Base-by-base conservation (phyloP, 2,329 filamentous ascomycete genomes). In the Epichloe gansuensis region DNA sequence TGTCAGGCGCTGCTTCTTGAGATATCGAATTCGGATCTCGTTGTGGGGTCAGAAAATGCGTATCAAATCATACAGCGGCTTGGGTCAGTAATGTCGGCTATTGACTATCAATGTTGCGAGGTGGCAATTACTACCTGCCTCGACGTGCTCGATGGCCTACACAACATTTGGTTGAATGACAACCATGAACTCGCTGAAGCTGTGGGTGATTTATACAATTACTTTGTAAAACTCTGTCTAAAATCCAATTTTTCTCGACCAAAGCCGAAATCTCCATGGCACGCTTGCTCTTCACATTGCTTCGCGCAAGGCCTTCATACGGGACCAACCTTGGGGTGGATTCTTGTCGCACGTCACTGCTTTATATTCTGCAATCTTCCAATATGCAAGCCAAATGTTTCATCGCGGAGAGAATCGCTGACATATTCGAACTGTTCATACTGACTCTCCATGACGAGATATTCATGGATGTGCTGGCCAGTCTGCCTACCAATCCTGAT, bases 361-460 rank as follows among this genome's bases (percentile, higher is more conserved):
- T 97, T 52, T 76, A 75, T 11, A 80, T 97, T 23, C 72, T 97
- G 7, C 72, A 77, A 43, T 73, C 77, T 13, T 82, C 85, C 1
- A 74, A 80, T 51, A 80, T 91, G 61, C 67, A 74, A 11, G 84
- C 93, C 46, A 93, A 94, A 61, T 90, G 86, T 61, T 80, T 78
- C 54, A 79, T 95, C 51, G 84, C 86, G 0, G 73, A 80, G 52
- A 76, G 77, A 3, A 72, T 97, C 17, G 80, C 88, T 0, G 73
- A 74, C 5, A 75, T 98, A 28, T 98, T 98, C 65, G 78, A 82
- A 12, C 76, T 87, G 2, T 97, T 87, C 62, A 76, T 91, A n/a
- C 75, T 96, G 1, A 85, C 85, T 59, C 75, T 85, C 46, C 93
- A 98, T 60, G 88, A 94, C 53, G 80, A 82, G 5, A 81, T 97